Conservation (phyloP, 768 basidiomycete genomes). For the Glaciozyma martinii region DNA sequence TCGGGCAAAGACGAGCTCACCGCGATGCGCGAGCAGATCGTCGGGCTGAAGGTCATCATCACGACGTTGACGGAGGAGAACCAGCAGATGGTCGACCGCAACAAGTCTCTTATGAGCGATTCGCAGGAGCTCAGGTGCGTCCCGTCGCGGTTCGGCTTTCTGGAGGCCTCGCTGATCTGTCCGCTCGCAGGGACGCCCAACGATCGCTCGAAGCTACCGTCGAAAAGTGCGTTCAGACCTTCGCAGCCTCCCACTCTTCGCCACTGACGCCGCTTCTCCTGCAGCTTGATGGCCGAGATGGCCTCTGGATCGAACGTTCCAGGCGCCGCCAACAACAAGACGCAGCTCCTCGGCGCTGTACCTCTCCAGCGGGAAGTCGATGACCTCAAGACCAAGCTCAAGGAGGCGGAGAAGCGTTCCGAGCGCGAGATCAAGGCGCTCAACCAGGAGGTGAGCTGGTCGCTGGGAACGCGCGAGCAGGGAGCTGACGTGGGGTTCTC, state of each 20-base stretch:
- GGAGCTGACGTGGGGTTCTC: conserved; percentile 46
- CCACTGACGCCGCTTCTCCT: background rate
- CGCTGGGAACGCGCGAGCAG: too few species aligned
- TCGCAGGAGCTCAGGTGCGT: conserved; percentile 67
- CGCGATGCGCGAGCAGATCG: conserved; percentile 54
- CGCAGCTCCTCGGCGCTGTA: conserved; percentile 8
- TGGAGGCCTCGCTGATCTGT: background rate
- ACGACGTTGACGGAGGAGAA: conserved; percentile 82
- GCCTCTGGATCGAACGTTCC: conserved; percentile 44
- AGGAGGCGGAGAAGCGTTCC: conserved; percentile 33
- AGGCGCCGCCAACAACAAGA: background rate
- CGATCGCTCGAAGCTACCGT: conserved; percentile 66
- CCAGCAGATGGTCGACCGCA: conserved; percentile 67
- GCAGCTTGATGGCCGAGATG: conserved; percentile 28
- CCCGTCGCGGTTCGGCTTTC: background rate
- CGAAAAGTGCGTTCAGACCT: conserved; percentile 49
- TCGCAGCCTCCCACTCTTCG: conserved; percentile 11
- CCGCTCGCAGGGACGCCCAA: conserved; percentile 50
- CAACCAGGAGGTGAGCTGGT: conserved; percentile 54
- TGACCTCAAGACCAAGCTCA: conserved; percentile 27
- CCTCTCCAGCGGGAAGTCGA: conserved; percentile 47
- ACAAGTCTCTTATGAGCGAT: conserved; percentile 58
- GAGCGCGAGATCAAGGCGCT: conserved; percentile 57
- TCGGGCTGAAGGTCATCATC: conserved; percentile 79
- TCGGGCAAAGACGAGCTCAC: conserved; percentile 32